These are phyloP conservation scores for Coccomyxa sp. DNA, from an alignment of 139 green algal genomes.

Conservation along the genomic window DNA sequence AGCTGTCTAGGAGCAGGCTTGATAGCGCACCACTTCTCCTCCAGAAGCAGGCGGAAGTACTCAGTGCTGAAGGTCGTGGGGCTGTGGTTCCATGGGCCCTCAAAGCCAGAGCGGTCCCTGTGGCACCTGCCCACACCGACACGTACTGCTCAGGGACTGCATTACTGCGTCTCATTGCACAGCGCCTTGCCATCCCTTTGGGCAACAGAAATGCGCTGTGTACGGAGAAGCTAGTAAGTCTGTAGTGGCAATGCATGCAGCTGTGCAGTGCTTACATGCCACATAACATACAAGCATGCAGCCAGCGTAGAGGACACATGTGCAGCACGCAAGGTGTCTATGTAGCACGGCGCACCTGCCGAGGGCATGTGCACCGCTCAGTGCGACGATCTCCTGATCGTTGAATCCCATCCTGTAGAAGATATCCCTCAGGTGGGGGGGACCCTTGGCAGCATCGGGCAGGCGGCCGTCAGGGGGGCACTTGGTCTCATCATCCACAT, in stretches of 20 bases:
- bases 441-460: constrained; percentile 65
- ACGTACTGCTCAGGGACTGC: too few species aligned
- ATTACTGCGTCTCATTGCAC: too few species aligned
- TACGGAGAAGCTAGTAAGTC: too few species aligned
- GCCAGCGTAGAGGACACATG: too few species aligned
- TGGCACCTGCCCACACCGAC: constrained; percentile 59
- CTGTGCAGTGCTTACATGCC: too few species aligned
- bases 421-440: constrained; percentile 74
- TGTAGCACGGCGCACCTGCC: constrained; percentile 25
- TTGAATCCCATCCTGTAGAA: constrained; percentile 82
- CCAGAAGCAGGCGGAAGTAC: constrained; percentile 73
- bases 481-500: constrained; percentile 15
- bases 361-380: constrained; percentile 79
- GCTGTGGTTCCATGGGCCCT: constrained; percentile 67
- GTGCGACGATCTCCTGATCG: constrained; percentile 79
- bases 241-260: too few species aligned
- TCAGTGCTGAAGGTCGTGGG: constrained; percentile 85
- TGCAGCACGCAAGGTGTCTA: not conserved
- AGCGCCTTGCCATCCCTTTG: too few species aligned
- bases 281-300: too few species aligned
- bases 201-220: too few species aligned
- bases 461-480: constrained; percentile 76
- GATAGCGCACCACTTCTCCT: constrained; percentile 67
- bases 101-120: constrained; percentile 74
- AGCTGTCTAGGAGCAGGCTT: not conserved